Evolutionary conservation across 1,284 basidiomycete genomes (phyloP), one percentile per base, ranked within the genome.

Genomic region (Boletus semigastroideus): DNA sequence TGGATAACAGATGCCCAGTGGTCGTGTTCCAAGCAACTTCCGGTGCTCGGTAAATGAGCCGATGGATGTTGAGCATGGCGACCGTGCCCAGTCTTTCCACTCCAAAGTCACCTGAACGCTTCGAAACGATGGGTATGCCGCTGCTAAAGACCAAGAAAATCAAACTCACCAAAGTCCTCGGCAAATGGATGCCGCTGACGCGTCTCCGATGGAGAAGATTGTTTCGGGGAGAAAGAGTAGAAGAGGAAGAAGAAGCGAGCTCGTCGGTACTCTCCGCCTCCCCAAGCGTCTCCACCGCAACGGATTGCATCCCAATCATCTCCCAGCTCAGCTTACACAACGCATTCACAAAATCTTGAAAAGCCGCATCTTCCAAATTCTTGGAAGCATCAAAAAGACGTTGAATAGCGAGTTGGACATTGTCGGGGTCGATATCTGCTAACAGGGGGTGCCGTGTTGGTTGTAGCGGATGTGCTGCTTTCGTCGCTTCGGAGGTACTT

Each of bases 21-120:
- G 90, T 84, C 0, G 84, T 78, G 42, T 86, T 78, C 95, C 95
- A 98, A 7, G 90, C 94, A n/a, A 93, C 74, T 17, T 85, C 82
- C 0, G 92, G 84, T 9, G 88, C 80, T 5, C 84, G 78, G 55
- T 86, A 87, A 38, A 95, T 87, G 25, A 99, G 78, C 5, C 96
- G 84, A 59, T 88, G 81, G 14, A 95, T 85, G 64, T 98, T 98
- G 48, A 92, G 77, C 48, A 84, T 77, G 0, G 88, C 79, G 2
- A 98, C 87, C 1, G 82, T 78, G 20, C 92, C 90, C 12, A 98
- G 74, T 66, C 92, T 93, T 54, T 82, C 83, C 42, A 98, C 84
- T 7, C 91, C 92, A 73, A 97, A 98, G 63, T 92, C 89, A 0
- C 87, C 87, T 7, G 85, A 78, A 16, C 86, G 79, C 87, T 90